Evolutionary conservation across 2,329 filamentous ascomycete species (phyloP).

Genomic region (Aotearoamyces nothofagi): DNA sequence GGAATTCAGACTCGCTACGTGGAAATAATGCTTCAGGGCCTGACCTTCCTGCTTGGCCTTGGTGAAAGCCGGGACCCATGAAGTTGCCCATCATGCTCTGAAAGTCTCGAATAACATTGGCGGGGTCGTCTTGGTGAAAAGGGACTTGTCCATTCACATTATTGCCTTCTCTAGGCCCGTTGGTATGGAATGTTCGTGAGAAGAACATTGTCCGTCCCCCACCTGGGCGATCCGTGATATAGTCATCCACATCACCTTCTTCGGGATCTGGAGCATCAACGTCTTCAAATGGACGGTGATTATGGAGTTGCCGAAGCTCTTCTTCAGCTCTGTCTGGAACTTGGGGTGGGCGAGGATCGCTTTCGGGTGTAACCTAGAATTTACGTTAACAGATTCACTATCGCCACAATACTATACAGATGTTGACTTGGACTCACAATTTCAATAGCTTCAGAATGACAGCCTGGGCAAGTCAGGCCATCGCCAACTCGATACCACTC

Average conservation of each 20-base stretch:
- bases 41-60: constrained; percentile 14
- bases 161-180: constrained; percentile 1
- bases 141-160: constrained; percentile 3
- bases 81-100: constrained; percentile 30
- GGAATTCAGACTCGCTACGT: not conserved
- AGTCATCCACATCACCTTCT: constrained; percentile 40
- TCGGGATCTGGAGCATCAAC: constrained; percentile 38
- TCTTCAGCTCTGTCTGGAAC: not conserved
- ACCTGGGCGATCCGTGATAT: constrained; percentile 15
- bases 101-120: constrained; percentile 21
- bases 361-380: constrained; percentile 1
- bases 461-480: constrained; percentile 61
- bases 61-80: constrained; percentile 17
- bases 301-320: constrained; percentile 7
- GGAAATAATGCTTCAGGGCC: constrained; percentile 15
- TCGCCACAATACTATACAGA: too few relatives aligned
- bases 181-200: constrained; percentile 12
- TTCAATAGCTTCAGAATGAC: constrained; percentile 65
- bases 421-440: constrained; percentile 44
- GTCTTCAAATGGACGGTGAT: constrained; percentile 16
- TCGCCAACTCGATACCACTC: constrained; percentile 68
- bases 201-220: constrained; percentile 13
- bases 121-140: constrained; percentile 8
- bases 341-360: not conserved
- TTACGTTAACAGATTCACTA: too few relatives aligned